Conservation (phyloP, 805 yeast genomes). For the Metschnikowia kofuensis region DNA sequence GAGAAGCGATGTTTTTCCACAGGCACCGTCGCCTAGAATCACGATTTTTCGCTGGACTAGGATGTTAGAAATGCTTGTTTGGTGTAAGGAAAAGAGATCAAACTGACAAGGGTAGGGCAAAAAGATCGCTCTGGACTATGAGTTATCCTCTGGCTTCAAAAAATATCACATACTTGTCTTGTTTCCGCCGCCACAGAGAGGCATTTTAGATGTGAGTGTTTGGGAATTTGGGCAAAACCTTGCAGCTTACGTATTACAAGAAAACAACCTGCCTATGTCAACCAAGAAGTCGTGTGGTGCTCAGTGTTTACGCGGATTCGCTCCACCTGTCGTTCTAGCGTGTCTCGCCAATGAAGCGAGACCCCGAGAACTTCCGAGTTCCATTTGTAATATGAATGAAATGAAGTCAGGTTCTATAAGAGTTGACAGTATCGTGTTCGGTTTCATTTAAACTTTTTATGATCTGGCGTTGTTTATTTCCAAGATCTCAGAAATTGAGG, state of each 20-base stretch:
- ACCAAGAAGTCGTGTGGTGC: slow-evolving; percentile 1
- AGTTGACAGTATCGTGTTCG: too few species aligned
- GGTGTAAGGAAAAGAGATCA: too few species aligned
- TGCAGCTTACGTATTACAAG: background rate
- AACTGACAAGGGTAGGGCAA: too few species aligned
- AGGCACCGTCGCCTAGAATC: slow-evolving; percentile 96
- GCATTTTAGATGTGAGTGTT: slow-evolving; percentile 23
- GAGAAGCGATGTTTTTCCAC: slow-evolving; percentile 93
- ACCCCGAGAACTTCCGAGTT: too few species aligned
- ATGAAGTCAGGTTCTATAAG: too few species aligned
- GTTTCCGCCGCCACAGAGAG: slow-evolving; percentile 42
- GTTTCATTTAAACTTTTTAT: too few species aligned
- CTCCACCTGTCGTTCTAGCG: background rate
- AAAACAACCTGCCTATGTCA: background rate
- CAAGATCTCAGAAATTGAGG: too few species aligned
- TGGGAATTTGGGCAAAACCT: background rate
- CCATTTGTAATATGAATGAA: too few species aligned
- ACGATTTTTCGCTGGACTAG: slow-evolving; percentile 86
- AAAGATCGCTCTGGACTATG: too few species aligned
- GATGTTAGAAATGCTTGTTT: slow-evolving; percentile 9
- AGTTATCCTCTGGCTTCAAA: too few species aligned
- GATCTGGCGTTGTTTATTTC: too few species aligned
- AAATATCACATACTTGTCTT: slow-evolving; percentile 36
- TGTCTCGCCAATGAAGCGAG: background rate
- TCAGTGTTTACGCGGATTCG: slow-evolving; percentile 1